Base-by-base conservation (phyloP, 306 rosid genomes). In the Prunus mongolica region DNA sequence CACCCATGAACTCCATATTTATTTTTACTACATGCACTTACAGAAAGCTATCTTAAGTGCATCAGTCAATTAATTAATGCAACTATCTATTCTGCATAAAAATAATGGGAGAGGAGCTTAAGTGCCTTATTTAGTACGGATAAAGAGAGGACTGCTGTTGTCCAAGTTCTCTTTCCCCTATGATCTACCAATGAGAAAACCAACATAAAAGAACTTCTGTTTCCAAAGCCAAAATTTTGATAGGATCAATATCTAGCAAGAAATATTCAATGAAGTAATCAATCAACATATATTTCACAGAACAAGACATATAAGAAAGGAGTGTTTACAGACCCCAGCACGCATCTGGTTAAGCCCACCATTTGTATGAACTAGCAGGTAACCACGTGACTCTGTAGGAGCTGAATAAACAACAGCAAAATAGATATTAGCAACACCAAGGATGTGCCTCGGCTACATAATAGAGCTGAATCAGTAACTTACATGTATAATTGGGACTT, bases 291-390 rank as follows among this genome's bases (percentile, higher is more conserved):
- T 41, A 73, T 9, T 58, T 20, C 68, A 10, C 10, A 24, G 24
- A 24, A 11, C 24, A 57, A 45, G 67, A 38, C 24, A 46, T 27
- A 60, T 12, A 63, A 65, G 20, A 78, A 84, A 69, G 54, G 64
- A 18, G 57, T 4, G 15, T 45, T 41, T 14, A 84, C 92, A 76
- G 52, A 92, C 98, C 97, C 98, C 97, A 47, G 93, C 82, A 75
- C 97, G 98, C 98, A 95, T 95, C 81, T 95, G 98, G 77, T 92
- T 95, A 76, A 95, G 97, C 67, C 98, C 98, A 14, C 98, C 98
- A 80, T 95, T 95, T 2, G 98, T 84, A 81, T 92, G 92, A 60
- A 95, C 98, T 52, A 88, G 85, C 65, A 95, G 97, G 87, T 85
- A 95, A 60, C 98, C 98, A 73, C 65, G 83, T 0, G 95, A 84